Conservation (phyloP, 164 flowering plant genomes). For the Aristolochia fimbriata region DNA sequence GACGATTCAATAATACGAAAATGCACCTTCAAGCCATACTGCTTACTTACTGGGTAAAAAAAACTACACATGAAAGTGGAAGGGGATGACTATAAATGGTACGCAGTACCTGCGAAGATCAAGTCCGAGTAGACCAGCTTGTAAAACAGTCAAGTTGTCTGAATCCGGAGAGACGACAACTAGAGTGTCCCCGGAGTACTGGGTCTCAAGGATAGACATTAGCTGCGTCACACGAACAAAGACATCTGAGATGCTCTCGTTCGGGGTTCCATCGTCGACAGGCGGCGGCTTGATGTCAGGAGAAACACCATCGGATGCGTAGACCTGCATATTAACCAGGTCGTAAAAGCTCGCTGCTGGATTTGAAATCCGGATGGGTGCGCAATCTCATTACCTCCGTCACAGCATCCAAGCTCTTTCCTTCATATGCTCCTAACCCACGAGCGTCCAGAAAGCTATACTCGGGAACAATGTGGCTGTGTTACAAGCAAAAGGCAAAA, state of each 20-base stretch:
- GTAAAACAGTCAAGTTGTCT: conserved; percentile 77
- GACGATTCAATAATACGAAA: not conserved
- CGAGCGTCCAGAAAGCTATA: conserved; percentile 97
- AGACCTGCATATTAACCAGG: conserved; percentile 35
- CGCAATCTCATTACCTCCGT: conserved; percentile 40
- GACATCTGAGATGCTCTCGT: conserved; percentile 85
- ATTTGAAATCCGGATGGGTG: not conserved
- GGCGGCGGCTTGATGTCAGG: conserved; percentile 77
- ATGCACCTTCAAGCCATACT: not conserved
- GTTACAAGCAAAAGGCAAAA: not conserved
- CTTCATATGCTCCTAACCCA: conserved; percentile 89
- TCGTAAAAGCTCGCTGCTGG: not conserved
- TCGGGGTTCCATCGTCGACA: conserved; percentile 79
- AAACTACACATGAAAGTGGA: not conserved
- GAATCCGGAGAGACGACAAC: conserved; percentile 92
- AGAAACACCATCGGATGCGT: conserved; percentile 68
- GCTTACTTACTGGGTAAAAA: not conserved
- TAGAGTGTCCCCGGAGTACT: conserved; percentile 75
- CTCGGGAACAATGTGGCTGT: conserved; percentile 83
- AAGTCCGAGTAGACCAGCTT: conserved; percentile 88
- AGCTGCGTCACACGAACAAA: conserved; percentile 93
- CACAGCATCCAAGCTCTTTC: conserved; percentile 55
- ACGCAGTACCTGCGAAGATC: conserved; percentile 74
- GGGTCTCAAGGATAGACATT: conserved; percentile 92
- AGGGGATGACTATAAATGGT: not conserved